phyloP scores from a whole-genome alignment of 768 basidiomycete species.

The Boletus pseudopeckii region DNA sequence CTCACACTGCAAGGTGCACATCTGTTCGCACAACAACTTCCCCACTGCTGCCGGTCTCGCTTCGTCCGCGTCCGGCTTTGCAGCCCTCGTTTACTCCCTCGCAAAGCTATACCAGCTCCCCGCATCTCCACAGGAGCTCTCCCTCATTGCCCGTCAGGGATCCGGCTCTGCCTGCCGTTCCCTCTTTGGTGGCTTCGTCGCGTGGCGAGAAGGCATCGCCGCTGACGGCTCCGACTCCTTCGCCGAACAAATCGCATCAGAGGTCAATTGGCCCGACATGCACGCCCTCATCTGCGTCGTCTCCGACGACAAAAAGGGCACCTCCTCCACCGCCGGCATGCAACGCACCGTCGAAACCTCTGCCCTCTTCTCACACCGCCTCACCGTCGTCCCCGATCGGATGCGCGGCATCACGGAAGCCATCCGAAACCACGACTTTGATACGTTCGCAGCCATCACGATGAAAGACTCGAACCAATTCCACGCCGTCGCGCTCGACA shows the following conservation, averaged over 20 bases:
- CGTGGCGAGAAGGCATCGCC: constrained; percentile 65
- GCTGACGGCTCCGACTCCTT: constrained; percentile 80
- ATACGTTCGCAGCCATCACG: constrained; percentile 84
- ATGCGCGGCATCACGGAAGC: constrained; percentile 83
- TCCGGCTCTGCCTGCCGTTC: constrained; percentile 98
- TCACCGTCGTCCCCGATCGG: constrained; percentile 84
- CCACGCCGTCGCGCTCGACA: constrained; percentile 97
- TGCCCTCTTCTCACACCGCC: constrained; percentile 81
- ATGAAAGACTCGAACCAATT: constrained; percentile 99
- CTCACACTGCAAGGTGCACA: constrained; percentile 64
- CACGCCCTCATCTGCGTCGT: constrained; percentile 98
- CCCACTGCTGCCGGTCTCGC: constrained; percentile 98
- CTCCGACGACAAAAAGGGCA: constrained; percentile 93
- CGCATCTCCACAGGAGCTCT: constrained; percentile 74
- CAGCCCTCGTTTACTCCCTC: constrained; percentile 88
- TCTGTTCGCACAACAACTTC: constrained; percentile 97
- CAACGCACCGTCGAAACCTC: constrained; percentile 96
- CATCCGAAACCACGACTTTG: constrained; percentile 78
- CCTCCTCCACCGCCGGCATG: constrained; percentile 94
- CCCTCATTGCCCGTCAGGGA: constrained; percentile 93
- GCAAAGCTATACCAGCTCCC: constrained; percentile 84
- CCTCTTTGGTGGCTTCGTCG: constrained; percentile 95
- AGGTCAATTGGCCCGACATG: constrained; percentile 89
- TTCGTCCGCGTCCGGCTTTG: constrained; percentile 95
- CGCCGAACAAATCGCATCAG: constrained; percentile 83